A percentile compares a stretch with the other conserved stretches of the same genome.
phyloP scores from a whole-genome alignment of 2,329 filamentous ascomycete genomes.

The Clonostachys byssicola region DNA sequence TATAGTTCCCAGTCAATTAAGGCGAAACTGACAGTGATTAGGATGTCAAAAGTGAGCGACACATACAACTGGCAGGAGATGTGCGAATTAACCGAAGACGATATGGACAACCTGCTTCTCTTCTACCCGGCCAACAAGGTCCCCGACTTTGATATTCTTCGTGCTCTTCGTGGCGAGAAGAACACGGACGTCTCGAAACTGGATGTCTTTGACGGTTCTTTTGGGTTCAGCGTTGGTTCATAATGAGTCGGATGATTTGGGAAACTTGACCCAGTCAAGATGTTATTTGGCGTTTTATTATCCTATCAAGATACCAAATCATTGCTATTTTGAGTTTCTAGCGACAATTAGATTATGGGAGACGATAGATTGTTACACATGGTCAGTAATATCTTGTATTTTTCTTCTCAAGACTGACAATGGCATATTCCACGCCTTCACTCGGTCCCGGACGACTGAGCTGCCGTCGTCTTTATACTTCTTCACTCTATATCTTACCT shows the following conservation, averaged over 20 bases:
- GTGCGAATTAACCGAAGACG: constrained; percentile 74
- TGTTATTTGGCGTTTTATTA: too few relatives aligned
- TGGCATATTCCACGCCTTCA: background rate
- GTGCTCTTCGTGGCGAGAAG: constrained; percentile 46
- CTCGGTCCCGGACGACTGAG: background rate
- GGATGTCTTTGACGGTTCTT: constrained; percentile 56
- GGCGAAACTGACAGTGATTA: constrained; percentile 20
- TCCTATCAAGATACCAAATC: too few relatives aligned
- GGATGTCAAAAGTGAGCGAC: constrained; percentile 92
- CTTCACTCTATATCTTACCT: background rate
- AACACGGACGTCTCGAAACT: constrained; percentile 31
- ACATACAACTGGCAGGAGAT: constrained; percentile 81
- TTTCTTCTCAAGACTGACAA: background rate
- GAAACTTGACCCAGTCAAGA: too few relatives aligned
- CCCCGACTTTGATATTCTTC: constrained; percentile 49
- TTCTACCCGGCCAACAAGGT: constrained; percentile 62
- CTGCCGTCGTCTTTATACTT: background rate
- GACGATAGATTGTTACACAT: too few relatives aligned
- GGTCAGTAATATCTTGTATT: too few relatives aligned
- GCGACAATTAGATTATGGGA: too few relatives aligned
- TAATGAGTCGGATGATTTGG: background rate
- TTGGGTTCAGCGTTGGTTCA: constrained; percentile 51
- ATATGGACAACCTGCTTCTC: constrained; percentile 78
- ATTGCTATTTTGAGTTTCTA: too few relatives aligned
- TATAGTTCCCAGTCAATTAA: background rate